Evolutionary conservation across 345 rosid genomes (phyloP), one percentile per base, ranked within the genome.

Genomic region (Gossypium stocksii): DNA sequence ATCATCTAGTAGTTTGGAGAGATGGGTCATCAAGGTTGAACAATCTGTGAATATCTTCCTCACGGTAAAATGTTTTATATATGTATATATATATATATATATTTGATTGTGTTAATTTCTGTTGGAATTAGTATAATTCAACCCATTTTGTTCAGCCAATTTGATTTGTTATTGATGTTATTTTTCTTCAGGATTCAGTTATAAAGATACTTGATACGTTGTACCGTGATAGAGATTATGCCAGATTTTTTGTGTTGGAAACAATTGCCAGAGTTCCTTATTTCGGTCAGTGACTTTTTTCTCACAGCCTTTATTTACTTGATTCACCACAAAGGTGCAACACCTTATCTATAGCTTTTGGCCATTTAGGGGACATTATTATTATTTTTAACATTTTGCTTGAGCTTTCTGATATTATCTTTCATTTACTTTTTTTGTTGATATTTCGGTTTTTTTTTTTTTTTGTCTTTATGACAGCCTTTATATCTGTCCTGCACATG

Each of bases 191-290:
- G 99, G 98, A 95, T 71, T 79, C 99, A 0, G 96, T 95, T 80
- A 90, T 93, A 59, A 90, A 83, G 88, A 83, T 95, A 82, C 98
- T 95, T 45, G 98, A 95, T 77, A 79, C 88, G 11, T 45, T 95
- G 81, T 95, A 95, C 66, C 89, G 70, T 74, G 99, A 90, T 19
- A 84, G 98, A 71, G 86, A 90, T 57, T 95, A 95, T 79, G 83
- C 97, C 8, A 91, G 98, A 84, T 95, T 93, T 85, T 95, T 82
- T 78, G 98, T 95, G 20, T 89, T 95, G 65, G 99, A 95, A 79
- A 95, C 99, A 20, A 93, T 95, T 80, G 99, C 99, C 16, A 84
- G 99, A 83, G 99, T 95, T 44, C 99, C 99, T 23, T 95, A 95
- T 84, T 95, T 95, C 70, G 96, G 98, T 93, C 77, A 83, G 90